Evolutionary conservation across 257 asterid species (phyloP).

Genomic region (Capsicum chinense): DNA sequence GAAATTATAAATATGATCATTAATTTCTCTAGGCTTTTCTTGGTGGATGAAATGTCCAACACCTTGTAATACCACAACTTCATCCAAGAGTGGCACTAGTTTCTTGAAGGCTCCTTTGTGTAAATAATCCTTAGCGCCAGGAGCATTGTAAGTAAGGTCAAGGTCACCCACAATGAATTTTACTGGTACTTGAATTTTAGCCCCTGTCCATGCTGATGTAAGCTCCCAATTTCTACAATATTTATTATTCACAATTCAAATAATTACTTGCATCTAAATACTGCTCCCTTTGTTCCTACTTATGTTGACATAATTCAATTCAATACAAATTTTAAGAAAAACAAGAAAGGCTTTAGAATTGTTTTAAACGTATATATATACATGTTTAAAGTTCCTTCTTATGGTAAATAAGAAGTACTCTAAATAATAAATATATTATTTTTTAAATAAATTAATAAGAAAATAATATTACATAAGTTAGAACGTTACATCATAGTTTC

Average conservation of each 20-base stretch:
- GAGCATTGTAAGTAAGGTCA: conserved; percentile 63
- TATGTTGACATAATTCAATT: too few relatives aligned
- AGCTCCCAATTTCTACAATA: conserved; percentile 71
- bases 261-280: too few relatives aligned
- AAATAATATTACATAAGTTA: too few relatives aligned
- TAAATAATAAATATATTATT: too few relatives aligned
- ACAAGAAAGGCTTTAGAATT: too few relatives aligned
- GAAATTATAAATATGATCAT: conserved; percentile 57
- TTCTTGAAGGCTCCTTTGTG: conserved; percentile 70
- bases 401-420: too few relatives aligned
- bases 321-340: too few relatives aligned
- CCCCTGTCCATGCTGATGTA: conserved; percentile 68
- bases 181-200: conserved; percentile 54
- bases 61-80: conserved; percentile 62
- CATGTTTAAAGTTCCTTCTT: too few relatives aligned
- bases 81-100: conserved; percentile 63
- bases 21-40: conserved; percentile 64
- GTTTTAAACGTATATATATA: too few relatives aligned
- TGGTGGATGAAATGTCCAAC: conserved; percentile 70
- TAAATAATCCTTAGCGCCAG: conserved; percentile 66
- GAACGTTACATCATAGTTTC: too few relatives aligned
- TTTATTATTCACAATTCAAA: not conserved
- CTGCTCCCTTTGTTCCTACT: too few relatives aligned
- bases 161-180: conserved; percentile 74
- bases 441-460: too few relatives aligned